These are phyloP conservation scores for Calocera cornea DNA, from an alignment of 768 basidiomycete genomes.

Conservation along the genomic window DNA sequence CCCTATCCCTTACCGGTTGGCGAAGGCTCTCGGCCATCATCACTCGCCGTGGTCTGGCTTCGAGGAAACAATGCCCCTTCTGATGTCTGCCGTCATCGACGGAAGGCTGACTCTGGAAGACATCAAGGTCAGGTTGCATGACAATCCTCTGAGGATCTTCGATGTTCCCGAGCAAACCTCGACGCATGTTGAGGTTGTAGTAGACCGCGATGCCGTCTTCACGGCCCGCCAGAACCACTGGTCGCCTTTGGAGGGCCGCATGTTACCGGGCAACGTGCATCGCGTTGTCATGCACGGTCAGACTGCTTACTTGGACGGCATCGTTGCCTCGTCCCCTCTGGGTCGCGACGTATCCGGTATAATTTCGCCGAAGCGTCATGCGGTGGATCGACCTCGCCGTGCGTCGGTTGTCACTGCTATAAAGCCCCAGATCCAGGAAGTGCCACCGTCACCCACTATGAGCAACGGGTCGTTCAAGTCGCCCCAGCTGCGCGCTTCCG, in stretches of 20 bases:
- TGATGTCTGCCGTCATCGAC: constrained; percentile 72
- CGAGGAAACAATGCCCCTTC: constrained; percentile 73
- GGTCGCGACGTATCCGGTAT: constrained; percentile 60
- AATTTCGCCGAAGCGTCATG: background rate
- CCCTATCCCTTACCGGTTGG: constrained; percentile 62
- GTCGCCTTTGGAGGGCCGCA: constrained; percentile 64
- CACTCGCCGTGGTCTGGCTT: constrained; percentile 64
- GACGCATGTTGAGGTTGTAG: constrained; percentile 84
- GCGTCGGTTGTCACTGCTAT: background rate
- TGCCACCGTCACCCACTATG: background rate
- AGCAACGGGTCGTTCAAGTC: background rate
- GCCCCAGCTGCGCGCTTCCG: background rate
- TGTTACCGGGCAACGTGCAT: constrained; percentile 65
- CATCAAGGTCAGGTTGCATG: constrained; percentile 68
- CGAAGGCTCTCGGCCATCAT: constrained; percentile 43
- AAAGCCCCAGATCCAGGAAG: background rate
- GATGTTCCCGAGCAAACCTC: constrained; percentile 73
- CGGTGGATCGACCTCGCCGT: background rate
- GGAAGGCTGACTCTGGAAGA: constrained; percentile 71
- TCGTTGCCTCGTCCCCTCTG: constrained; percentile 40
- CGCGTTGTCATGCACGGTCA: constrained; percentile 82
- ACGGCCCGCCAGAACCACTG: constrained; percentile 40
- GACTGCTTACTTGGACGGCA: constrained; percentile 81
- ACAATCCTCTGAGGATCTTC: constrained; percentile 88
- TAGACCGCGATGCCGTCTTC: constrained; percentile 60